These are phyloP conservation scores for Haplographium delicatum DNA, from an alignment of 495 filamentous ascomycete genomes.

Conservation along the genomic window DNA sequence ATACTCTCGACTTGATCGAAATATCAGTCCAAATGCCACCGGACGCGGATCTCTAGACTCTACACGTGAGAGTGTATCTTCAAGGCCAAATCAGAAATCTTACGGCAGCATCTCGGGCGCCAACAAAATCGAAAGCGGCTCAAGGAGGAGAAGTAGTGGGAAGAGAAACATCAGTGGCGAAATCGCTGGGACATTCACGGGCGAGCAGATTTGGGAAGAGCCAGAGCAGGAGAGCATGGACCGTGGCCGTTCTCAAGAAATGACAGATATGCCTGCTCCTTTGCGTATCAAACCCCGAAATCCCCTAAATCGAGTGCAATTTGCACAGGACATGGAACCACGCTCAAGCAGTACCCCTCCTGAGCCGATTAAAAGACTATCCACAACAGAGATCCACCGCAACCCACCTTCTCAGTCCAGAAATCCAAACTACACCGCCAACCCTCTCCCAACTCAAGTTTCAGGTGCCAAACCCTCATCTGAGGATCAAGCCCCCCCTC, in stretches of 20 bases:
- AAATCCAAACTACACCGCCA: constrained; percentile 67
- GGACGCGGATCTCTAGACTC: constrained; percentile 13
- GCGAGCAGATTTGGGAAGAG: constrained; percentile 89
- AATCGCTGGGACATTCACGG: constrained; percentile 52
- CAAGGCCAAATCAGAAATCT: constrained; percentile 13
- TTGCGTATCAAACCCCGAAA: constrained; percentile 49
- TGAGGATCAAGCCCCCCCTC: constrained; percentile 11
- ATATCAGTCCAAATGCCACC: constrained; percentile 8
- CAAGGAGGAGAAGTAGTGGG: constrained; percentile 26
- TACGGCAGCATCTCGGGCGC: constrained; percentile 20
- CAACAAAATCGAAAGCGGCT: background rate
- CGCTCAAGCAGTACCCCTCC: constrained; percentile 41
- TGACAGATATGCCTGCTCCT: constrained; percentile 46
- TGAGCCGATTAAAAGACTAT: constrained; percentile 47
- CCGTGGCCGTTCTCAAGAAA: constrained; percentile 22
- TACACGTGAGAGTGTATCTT: background rate
- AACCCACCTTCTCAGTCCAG: constrained; percentile 73
- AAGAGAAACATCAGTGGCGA: constrained; percentile 56
- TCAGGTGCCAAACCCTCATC: background rate
- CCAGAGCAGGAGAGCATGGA: constrained; percentile 42
- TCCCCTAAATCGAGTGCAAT: constrained; percentile 47
- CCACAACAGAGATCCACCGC: constrained; percentile 67
- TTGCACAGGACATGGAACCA: constrained; percentile 31
- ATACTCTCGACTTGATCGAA: constrained; percentile 8
- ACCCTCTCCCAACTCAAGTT: constrained; percentile 38